Evolutionary conservation across 768 basidiomycete genomes (phyloP).

Genomic region (Auricularia heimuer): DNA sequence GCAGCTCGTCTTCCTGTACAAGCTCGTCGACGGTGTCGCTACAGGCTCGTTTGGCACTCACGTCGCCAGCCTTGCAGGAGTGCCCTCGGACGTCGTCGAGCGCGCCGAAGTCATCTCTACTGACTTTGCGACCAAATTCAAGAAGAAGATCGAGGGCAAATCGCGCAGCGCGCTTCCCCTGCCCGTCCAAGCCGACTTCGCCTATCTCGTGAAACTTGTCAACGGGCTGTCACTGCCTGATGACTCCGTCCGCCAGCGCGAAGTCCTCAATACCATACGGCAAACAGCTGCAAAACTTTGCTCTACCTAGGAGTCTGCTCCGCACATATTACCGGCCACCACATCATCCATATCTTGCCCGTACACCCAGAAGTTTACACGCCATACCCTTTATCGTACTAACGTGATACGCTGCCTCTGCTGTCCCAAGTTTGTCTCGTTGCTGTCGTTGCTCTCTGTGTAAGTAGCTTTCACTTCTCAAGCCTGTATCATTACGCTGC

Average conservation of each 20-base stretch:
- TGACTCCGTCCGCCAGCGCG: background rate
- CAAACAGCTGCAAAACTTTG: background rate
- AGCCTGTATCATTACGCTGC: background rate
- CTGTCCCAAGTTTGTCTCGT: background rate
- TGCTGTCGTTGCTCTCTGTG: background rate
- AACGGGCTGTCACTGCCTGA: background rate
- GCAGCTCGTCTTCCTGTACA: conserved; percentile 89
- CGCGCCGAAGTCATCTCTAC: conserved; percentile 82
- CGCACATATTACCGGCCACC: no score
- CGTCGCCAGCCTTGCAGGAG: conserved; percentile 91
- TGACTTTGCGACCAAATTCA: conserved; percentile 82
- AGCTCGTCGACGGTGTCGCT: conserved; percentile 81
- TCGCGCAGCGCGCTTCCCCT: conserved; percentile 59
- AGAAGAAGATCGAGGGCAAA: conserved; percentile 61
- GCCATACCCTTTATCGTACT: no score
- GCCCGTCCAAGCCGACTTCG: conserved; percentile 83
- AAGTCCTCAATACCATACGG: background rate
- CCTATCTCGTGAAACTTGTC: conserved; percentile 44
- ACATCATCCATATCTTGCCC: no score
- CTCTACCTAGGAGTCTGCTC: background rate
- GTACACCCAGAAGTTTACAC: no score
- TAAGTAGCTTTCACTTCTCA: background rate
- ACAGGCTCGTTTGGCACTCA: conserved; percentile 87
- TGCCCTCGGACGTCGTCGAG: conserved; percentile 73
- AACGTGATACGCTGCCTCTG: background rate